Evolutionary conservation across 2,329 filamentous ascomycete species (phyloP).

Genomic region (Torrubiella hemipterigena): DNA sequence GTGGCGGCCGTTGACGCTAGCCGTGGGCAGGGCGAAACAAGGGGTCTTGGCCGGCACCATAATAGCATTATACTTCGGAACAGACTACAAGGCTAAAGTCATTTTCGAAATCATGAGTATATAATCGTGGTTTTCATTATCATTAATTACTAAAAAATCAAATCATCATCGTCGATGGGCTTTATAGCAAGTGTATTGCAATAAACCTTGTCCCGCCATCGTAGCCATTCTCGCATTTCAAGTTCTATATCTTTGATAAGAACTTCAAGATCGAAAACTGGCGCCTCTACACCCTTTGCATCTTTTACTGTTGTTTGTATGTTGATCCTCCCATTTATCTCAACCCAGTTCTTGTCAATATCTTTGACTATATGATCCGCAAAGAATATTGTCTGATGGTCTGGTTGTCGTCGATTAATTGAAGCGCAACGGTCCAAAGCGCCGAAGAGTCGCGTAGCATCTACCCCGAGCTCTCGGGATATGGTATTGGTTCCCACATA

Average conservation of each 20-base stretch:
- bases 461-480: too few relatives aligned
- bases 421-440: too few relatives aligned
- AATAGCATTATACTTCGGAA: too few relatives aligned
- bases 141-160: too few relatives aligned
- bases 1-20: too few relatives aligned
- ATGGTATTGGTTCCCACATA: too few relatives aligned
- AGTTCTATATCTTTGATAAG: conserved; percentile 19
- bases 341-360: conserved; percentile 26
- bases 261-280: conserved; percentile 17
- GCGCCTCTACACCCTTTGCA: conserved; percentile 18
- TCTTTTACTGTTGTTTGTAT: conserved; percentile 24
- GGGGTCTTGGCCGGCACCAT: too few relatives aligned
- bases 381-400: neutral
- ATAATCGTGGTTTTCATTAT: too few relatives aligned
- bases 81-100: neutral
- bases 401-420: too few relatives aligned
- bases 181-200: neutral
- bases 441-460: too few relatives aligned
- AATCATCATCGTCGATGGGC: neutral
- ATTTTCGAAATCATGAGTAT: too few relatives aligned
- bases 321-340: conserved; percentile 18
- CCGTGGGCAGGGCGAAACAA: too few relatives aligned
- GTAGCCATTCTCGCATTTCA: conserved; percentile 19
- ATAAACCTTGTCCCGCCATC: conserved; percentile 17
- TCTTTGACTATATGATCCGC: neutral